These are phyloP conservation scores for Candida mesenterica DNA, from an alignment of 1,139 yeast species.

Conservation along the genomic window DNA sequence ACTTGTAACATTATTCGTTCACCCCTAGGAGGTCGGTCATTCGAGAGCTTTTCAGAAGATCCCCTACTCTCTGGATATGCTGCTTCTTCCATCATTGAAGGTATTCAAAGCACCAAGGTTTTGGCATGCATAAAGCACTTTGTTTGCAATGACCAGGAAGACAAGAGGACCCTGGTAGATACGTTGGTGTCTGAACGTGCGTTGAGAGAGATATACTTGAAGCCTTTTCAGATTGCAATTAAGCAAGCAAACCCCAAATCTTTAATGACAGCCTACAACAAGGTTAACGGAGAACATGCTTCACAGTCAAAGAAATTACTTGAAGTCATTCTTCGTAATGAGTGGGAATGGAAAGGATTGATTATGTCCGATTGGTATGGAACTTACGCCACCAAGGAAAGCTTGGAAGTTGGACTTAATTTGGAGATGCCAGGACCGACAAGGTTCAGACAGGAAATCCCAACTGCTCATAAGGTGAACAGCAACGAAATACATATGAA, in stretches of 20 bases:
- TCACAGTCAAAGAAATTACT: conserved; percentile 46
- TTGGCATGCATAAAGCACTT: conserved; percentile 60
- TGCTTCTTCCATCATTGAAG: conserved; percentile 49
- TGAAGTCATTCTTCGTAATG: conserved; percentile 46
- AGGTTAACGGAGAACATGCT: conserved; percentile 56
- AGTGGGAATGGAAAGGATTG: conserved; percentile 59
- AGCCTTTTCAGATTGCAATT: conserved; percentile 61
- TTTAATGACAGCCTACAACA: conserved; percentile 61
- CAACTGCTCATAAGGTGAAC: conserved; percentile 37
- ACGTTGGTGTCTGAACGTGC: conserved; percentile 56
- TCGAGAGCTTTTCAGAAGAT: conserved; percentile 63
- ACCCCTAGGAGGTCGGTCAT: conserved; percentile 63
- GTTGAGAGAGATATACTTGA: conserved; percentile 56
- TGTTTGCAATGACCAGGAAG: conserved; percentile 61
- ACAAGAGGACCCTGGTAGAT: conserved; percentile 49
- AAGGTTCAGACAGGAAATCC: conserved; percentile 39
- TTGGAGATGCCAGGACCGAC: conserved; percentile 67
- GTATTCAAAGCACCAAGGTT: conserved; percentile 52
- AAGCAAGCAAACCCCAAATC: conserved; percentile 49
- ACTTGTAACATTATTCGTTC: conserved; percentile 56
- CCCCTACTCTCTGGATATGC: conserved; percentile 55
- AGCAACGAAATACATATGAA: conserved; percentile 24
- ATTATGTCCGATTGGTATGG: conserved; percentile 67
- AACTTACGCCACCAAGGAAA: conserved; percentile 44
- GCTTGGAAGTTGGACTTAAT: conserved; percentile 56